A percentile compares a stretch with the other conserved stretches of the same genome.
phyloP scores from a whole-genome alignment of 2,329 filamentous ascomycete genomes.

The Clonostachys byssicola region DNA sequence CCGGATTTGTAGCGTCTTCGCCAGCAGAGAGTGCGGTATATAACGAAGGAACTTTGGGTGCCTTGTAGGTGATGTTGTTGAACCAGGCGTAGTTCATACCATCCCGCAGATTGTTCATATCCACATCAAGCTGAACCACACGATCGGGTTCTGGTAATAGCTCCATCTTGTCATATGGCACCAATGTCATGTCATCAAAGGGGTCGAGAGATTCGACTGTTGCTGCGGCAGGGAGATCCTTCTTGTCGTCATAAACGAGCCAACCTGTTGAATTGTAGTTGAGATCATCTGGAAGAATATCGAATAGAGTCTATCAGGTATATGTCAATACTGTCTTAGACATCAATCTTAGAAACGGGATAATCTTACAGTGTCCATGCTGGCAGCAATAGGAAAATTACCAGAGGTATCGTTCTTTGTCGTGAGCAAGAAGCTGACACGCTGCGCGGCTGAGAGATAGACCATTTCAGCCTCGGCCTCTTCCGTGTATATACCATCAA shows the following conservation, averaged over 20 bases:
- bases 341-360: not conserved
- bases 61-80: conserved; percentile 73
- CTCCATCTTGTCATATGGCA: conserved; percentile 62
- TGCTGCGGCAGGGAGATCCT: conserved; percentile 43
- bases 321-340: not conserved
- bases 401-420: conserved; percentile 55
- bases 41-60: conserved; percentile 73
- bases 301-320: conserved; percentile 53
- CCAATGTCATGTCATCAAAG: conserved; percentile 69
- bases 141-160: conserved; percentile 59
- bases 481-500: conserved; percentile 67
- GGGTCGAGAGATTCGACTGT: conserved; percentile 57
- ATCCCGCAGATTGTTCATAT: conserved; percentile 57
- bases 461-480: conserved; percentile 55
- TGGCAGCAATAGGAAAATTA: conserved; percentile 65
- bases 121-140: conserved; percentile 57
- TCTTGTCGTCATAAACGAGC: conserved; percentile 50
- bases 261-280: conserved; percentile 66
- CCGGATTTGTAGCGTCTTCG: conserved; percentile 51
- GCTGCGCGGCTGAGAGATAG: conserved; percentile 64
- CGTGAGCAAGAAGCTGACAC: conserved; percentile 58
- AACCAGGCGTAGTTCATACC: conserved; percentile 61
- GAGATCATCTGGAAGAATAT: conserved; percentile 59
- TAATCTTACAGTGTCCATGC: conserved; percentile 59
- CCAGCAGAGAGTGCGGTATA: conserved; percentile 69